Base-by-base conservation (phyloP, 176 grass and related monocot species). In the Lolium perenne region DNA sequence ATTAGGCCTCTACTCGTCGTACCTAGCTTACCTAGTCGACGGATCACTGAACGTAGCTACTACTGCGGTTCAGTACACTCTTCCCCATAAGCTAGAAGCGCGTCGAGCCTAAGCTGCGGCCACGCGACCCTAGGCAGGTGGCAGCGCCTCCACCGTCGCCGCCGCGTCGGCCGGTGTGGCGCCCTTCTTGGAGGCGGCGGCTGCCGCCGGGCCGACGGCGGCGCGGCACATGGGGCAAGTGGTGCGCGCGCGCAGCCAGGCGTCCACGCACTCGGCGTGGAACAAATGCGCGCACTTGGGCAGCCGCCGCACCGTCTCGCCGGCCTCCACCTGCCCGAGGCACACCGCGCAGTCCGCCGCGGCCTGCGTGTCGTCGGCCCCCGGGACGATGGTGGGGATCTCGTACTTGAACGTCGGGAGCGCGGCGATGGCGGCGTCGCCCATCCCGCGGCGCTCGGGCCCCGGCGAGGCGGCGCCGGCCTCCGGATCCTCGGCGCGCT, bases 221-320 rank as follows among this genome's bases (percentile, higher is more conserved):
- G 90, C 73, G 71, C 94, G 91, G 83, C 94, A 97, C 57, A 97
- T 64, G 50, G 94, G 94, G 69, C 94, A 97, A 2, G 89, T 97
- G 46, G 76, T 65, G 73, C 81, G 87, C 9, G 84, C 76, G 54
- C 48, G 62, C 8, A 97, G 82, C 94, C 94, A 97, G 8, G 38
- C 74, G 74, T 97, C 94, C 76, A 97, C 81, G 87, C 94, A 97
- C 53, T 84, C 87, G 79, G 78, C 82, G 70, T 97, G 94, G 88
- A 35, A 35, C 32, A 35, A 3, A 35, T 35, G 32, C 32, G 32
- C 32, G 32, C 32, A 35, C 32, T 35, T 35, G 32, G 32, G 32
- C 32, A 35, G 32, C 32, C 32, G 32, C 32, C 32, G 32, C 1
- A 35, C 32, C 32, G 32, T 35, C 32, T 35, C 32, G 32, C 32